These are phyloP conservation scores for Cladosporium sp. DNA, from an alignment of 2,329 filamentous ascomycete species.

Conservation along the genomic window DNA sequence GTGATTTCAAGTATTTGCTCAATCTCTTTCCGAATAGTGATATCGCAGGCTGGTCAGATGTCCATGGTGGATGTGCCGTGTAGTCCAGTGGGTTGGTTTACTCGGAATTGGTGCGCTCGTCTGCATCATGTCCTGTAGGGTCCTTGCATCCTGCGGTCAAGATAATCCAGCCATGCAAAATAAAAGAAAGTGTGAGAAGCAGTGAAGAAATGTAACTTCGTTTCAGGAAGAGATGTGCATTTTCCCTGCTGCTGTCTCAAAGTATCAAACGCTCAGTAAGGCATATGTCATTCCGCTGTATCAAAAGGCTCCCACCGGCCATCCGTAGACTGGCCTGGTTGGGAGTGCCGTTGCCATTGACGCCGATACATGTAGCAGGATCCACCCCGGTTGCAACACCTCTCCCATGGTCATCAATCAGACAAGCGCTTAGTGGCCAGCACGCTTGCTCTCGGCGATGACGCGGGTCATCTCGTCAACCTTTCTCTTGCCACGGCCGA, in stretches of 20 bases:
- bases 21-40: background rate
- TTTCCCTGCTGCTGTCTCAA: slow-evolving; percentile 19
- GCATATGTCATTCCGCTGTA: slow-evolving; percentile 19
- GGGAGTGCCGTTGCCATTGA: slow-evolving; percentile 20
- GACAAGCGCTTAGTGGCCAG: slow-evolving; percentile 61
- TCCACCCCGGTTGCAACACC: slow-evolving; percentile 22
- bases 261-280: slow-evolving; percentile 20
- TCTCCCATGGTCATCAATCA: slow-evolving; percentile 21
- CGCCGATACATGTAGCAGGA: slow-evolving; percentile 25
- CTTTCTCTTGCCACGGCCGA: slow-evolving; percentile 98
- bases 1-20: background rate
- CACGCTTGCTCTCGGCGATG: slow-evolving; percentile 91
- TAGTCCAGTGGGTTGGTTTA: background rate
- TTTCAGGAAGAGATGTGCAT: slow-evolving; percentile 17
- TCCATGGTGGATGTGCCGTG: background rate
- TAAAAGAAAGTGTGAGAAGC: background rate
- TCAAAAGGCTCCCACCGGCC: slow-evolving; percentile 15
- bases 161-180: background rate
- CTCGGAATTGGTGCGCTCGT: background rate
- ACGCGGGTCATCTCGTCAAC: slow-evolving; percentile 98
- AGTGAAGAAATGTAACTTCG: slow-evolving; percentile 7
- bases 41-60: background rate
- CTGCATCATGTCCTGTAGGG: background rate
- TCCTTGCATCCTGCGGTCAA: background rate
- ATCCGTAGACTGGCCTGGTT: slow-evolving; percentile 12